These are phyloP conservation scores for Russula earlei DNA, from an alignment of 768 basidiomycete genomes.

Conservation along the genomic window DNA sequence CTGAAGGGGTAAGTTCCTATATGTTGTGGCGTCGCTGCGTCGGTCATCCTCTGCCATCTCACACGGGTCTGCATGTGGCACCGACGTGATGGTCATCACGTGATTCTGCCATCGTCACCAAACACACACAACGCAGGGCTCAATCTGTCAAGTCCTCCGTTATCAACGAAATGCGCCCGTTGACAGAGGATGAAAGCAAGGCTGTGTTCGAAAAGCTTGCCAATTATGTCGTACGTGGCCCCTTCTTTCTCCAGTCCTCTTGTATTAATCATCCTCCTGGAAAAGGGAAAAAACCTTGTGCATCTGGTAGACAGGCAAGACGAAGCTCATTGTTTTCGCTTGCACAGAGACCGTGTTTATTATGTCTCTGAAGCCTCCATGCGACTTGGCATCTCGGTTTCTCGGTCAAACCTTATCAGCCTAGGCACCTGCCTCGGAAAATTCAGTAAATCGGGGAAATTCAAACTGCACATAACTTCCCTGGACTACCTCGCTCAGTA, in stretches of 20 bases:
- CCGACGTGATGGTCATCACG: too few species aligned
- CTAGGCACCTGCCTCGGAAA: conserved; percentile 97
- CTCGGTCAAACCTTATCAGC: conserved; percentile 84
- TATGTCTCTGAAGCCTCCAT: conserved; percentile 95
- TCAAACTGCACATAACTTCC: conserved; percentile 92
- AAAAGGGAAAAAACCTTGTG: conserved; percentile 89
- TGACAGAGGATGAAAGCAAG: conserved; percentile 96
- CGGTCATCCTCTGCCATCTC: too few species aligned
- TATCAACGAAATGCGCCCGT: conserved; percentile 61
- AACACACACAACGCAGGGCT: too few species aligned
- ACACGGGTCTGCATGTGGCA: too few species aligned
- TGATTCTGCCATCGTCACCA: too few species aligned
- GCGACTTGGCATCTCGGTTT: conserved; percentile 85
- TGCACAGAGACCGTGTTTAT: conserved; percentile 91
- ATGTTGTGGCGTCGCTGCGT: too few species aligned
- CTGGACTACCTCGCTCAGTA: conserved; percentile 92
- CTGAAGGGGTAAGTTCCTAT: too few species aligned
- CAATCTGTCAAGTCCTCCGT: too few species aligned
- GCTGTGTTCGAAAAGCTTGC: conserved; percentile 93
- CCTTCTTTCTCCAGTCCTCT: neutral
- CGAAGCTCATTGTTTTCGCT: conserved; percentile 90
- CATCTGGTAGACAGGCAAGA: conserved; percentile 92
- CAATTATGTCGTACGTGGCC: conserved; percentile 75
- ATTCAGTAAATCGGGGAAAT: conserved; percentile 94
- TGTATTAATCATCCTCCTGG: neutral